Evolutionary conservation across 768 basidiomycete species (phyloP), one percentile per base, ranked within the genome.

Genomic region (Agrocybe chaxingu): DNA sequence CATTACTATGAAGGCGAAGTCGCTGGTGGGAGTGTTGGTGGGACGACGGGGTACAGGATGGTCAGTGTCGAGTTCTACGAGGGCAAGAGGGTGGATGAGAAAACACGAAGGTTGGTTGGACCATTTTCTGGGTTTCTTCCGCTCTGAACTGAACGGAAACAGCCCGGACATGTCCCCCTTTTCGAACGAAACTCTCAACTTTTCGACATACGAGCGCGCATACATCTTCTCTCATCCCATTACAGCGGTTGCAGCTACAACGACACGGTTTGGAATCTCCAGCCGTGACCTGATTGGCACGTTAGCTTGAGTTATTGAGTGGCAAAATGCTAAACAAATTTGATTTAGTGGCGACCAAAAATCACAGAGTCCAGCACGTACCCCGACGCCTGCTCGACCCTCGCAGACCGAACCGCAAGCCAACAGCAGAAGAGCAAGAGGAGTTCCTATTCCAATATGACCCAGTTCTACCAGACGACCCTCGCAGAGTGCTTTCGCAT

Each of bases 21-120:
- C 38, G 68, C 61, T 33, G 75, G 71, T 29, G 56, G 64, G 1
- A 78, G 66, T 37, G 69, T 66, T 18, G 75, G 74, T 18, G 57
- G 65, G 3, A 77, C 82, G 2, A 89, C 87, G 60, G 85, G 89
- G 0, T 81, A 85, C 62, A 75, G 82, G 44, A 67, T 96, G 43
- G 85, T 92, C 2, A 86, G 81, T 12, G 88, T 94, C 3, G 96
- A 98, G 69, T 70, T 97, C 42, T 97, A 94, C 65, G 95, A 98
- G 64, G 89, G 91, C 0, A 57, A 69, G 13, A 69, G 69, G 2
- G 63, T 78, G 5, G 87, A 91, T 61, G 81, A 87, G 33, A 88
- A 88, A 66, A 84, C 74, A 7, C 70, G 70, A 52, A 93, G 89
- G 92, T 89, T 50, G 4, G 82, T 60, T 42, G 42, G 24, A 41